Percentiles rank a stretch among this genome's conserved stretches.
These are phyloP conservation scores for Tieghemostelium lacteum DNA, from an alignment of 78 protist species.

Conservation along the genomic window DNA sequence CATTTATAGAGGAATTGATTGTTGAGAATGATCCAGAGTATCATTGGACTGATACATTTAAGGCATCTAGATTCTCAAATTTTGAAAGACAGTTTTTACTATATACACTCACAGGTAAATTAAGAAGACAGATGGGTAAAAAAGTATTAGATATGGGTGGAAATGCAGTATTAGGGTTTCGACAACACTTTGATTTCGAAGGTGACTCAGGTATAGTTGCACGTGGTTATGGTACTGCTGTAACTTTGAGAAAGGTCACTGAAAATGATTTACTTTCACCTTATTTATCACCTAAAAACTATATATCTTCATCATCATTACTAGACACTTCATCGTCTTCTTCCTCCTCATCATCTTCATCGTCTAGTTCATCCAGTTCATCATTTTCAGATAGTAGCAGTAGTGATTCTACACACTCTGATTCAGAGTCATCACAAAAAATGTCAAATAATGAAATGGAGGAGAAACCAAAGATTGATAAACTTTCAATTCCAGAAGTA, in stretches of 20 bases:
- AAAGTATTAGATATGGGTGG: slow-evolving; percentile 89
- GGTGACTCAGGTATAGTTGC: slow-evolving; percentile 90
- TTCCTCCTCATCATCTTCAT: not conserved
- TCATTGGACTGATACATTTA: slow-evolving; percentile 89
- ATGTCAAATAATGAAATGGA: not conserved
- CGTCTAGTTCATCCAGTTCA: not conserved
- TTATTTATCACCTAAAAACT: slow-evolving; percentile 46
- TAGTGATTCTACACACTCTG: not conserved
- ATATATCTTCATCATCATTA: not conserved
- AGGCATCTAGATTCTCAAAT: slow-evolving; percentile 86
- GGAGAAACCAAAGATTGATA: slow-evolving; percentile 1
- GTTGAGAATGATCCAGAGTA: slow-evolving; percentile 95
- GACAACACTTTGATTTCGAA: slow-evolving; percentile 92
- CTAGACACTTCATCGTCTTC: slow-evolving; percentile 10
- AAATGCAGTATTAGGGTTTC: slow-evolving; percentile 93
- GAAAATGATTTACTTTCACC: slow-evolving; percentile 56
- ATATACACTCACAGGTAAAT: slow-evolving; percentile 80
- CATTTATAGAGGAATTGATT: slow-evolving; percentile 80
- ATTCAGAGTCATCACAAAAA: not conserved
- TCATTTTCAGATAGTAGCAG: not conserved
- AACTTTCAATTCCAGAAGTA: slow-evolving; percentile 9
- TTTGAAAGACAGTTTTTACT: slow-evolving; percentile 89
- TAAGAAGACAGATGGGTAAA: slow-evolving; percentile 89
- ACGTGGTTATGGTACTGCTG: slow-evolving; percentile 95
- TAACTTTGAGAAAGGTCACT: slow-evolving; percentile 64